Evolutionary conservation across 78 protist genomes (phyloP), one percentile per base, ranked within the genome.

Genomic region (Pigoraptor vietnamica): DNA sequence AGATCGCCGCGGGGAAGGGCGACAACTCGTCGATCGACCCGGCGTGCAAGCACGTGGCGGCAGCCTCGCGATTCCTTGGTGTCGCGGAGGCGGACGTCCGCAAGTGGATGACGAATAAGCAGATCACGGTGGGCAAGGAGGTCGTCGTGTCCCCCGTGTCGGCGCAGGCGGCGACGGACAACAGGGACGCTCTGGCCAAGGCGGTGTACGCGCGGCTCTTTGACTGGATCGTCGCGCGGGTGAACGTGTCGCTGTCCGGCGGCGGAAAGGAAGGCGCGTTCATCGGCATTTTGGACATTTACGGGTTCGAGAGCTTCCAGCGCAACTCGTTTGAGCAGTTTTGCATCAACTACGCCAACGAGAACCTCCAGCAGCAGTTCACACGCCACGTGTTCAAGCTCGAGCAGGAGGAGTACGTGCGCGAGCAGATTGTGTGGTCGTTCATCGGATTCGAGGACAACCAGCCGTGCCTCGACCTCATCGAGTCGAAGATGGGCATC

Each of bases 281-380:
- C 87, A 86, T 95, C 82, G 95, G 96, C 24, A 91, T 97, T 35
- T 94, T 97, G 34, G 98, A 97, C 93, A 96, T 97, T 67, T 96
- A 89, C 88, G 98, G 97, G 36, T 97, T 97, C 37, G 98, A 97
- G 90, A 81, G 9, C 79, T 90, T 90, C 86, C 32, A 90, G 48
- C 23, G 19, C 86, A 93, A 93, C 92, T 33, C 39, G 90, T 97
- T 97, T 67, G 98, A 97, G 83, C 98, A 97, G 93, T 88, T 97
- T 0, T 97, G 98, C 93, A 97, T 97, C 88, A 94, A 94, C 81
- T 94, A 89, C 87, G 95, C 93, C 40, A 94, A 94, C 90, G 95
- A 94, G 39, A 94, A 91, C 36, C 88, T 94, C 79, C 95, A 94
- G 67, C 93, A 90, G 90, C 90, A 91, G 24, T 96, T 96, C 90